These are phyloP conservation scores for Aurifilum marmelostoma DNA, from an alignment of 2,329 filamentous ascomycete genomes.

Conservation along the genomic window DNA sequence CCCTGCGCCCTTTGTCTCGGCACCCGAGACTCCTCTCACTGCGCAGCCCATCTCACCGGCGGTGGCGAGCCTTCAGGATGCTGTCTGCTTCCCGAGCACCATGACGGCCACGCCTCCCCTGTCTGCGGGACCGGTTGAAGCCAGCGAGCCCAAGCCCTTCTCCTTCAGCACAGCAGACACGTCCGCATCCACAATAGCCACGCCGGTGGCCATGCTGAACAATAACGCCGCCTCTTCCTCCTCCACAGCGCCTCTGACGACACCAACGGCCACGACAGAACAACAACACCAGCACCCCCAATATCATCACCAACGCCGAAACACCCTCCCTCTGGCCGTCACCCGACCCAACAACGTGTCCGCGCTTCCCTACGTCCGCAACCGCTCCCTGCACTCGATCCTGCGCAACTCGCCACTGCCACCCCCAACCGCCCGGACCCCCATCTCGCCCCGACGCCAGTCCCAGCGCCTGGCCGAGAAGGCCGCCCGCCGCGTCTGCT, in stretches of 20 bases:
- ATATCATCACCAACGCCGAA: conserved; percentile 39
- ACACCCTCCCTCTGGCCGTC: conserved; percentile 39
- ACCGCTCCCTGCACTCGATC: conserved; percentile 64
- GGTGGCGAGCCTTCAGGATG: conserved; percentile 41
- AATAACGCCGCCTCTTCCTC: neutral
- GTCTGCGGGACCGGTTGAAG: conserved; percentile 56
- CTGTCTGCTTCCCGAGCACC: conserved; percentile 56
- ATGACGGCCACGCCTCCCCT: conserved; percentile 64
- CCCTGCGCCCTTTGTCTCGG: conserved; percentile 50
- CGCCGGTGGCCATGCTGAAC: neutral
- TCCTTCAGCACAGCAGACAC: conserved; percentile 43
- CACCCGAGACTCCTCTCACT: conserved; percentile 58
- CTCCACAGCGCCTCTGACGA: neutral
- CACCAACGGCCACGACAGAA: neutral
- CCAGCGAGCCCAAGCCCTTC: conserved; percentile 40
- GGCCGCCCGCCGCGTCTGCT: conserved; percentile 60
- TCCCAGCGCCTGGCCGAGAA: conserved; percentile 59
- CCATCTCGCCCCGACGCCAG: conserved; percentile 56
- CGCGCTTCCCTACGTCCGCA: conserved; percentile 62
- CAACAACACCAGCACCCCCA: neutral
- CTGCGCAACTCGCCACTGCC: conserved; percentile 68
- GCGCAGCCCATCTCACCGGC: conserved; percentile 55
- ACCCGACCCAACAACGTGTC: conserved; percentile 33
- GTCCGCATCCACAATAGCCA: neutral
- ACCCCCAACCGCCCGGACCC: conserved; percentile 52